Evolutionary conservation across 345 rosid species (phyloP), one percentile per base, ranked within the genome.

Genomic region (Salix purpurea): DNA sequence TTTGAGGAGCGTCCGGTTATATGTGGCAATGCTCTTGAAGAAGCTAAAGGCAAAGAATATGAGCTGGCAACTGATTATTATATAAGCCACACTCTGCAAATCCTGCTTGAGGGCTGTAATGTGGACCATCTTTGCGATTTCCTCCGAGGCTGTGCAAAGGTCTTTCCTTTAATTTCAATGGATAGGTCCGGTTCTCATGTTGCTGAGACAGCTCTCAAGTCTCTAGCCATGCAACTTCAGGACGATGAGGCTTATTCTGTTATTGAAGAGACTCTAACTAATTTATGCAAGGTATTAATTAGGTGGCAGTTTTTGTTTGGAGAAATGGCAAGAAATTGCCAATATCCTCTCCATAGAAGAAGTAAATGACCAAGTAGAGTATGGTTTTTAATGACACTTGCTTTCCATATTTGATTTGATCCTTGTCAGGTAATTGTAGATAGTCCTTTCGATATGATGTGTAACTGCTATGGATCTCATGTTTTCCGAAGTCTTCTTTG

Each of bases 101-200:
- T 85, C 70, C 91, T 94, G 7, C 94, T 96, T 15, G 97, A 94
- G 75, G 97, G 95, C 48, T 91, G 97, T 81, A 90, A 91, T 68
- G 85, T 88, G 80, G 94, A 94, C 72, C 92, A 90, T 68, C 97
- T 96, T 56, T 92, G 98, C 52, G 81, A 88, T 79, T 96, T 96
- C 82, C 77, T 96, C n/a, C 87, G 74, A 50, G 84, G 89, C 68
- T 88, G 89, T 79, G 87, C 93, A 7, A 46, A 80, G 7, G 83
- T 80, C 71, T 94, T 96, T 78, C 93, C 98, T 78, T 85, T 87
- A 76, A 87, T 94, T 83, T 91, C 98, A 54, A 91, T 91, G 95
- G 98, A 94, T 83, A 90, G 91, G 48, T 92, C 97, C 65, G 97
- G 98, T 76, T 96, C 99, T 68, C 97, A 96, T 87, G 98, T 94